Base-by-base conservation (phyloP, 306 rosid species). In the Quercus dentata region DNA sequence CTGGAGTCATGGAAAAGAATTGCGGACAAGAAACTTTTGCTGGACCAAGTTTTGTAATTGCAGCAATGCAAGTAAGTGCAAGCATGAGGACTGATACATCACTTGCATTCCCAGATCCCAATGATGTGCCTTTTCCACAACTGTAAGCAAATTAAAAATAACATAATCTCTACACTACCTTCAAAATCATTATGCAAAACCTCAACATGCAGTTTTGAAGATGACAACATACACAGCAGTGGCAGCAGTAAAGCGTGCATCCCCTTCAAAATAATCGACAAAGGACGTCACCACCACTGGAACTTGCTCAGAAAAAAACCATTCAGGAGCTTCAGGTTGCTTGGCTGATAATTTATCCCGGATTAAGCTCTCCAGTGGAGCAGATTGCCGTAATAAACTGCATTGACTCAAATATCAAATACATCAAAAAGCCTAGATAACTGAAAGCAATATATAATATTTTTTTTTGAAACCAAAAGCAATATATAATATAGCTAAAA, bases 251-350 rank as follows among this genome's bases (percentile, higher is more conserved):
- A 89, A 88, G 87, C 87, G 83, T n/a, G 88, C 75, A 44, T 87
- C 88, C 69, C 84, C 88, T 81, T 91, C 97, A 79, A 96, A 82
- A 87, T 83, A 89, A 81, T 87, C 86, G 56, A 89, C 86, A 75
- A 96, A 90, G 78, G 97, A 96, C 30, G 88, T 79, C 76, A 89
- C 92, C 62, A 81, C 91, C 68, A 87, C 85, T 19, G 93, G 93
- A 78, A 96, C 87, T 90, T 93, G 98, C 88, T 93, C 92, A 68
- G 92, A 89, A 92, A 94, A 96, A 86, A 96, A 90, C 99, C 97
- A 91, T 81, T 93, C 97, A 82, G 86, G 88, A 71, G 92, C 93
- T 81, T 88, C 97, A 15, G 94, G 93, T 84, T 88, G 90, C 84
- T 93, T 91, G 80, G 91, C 85, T 27, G 90, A 91, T 87, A 96